Base-by-base conservation (phyloP, 257 asterid genomes). In the Nicotiana otophora region DNA sequence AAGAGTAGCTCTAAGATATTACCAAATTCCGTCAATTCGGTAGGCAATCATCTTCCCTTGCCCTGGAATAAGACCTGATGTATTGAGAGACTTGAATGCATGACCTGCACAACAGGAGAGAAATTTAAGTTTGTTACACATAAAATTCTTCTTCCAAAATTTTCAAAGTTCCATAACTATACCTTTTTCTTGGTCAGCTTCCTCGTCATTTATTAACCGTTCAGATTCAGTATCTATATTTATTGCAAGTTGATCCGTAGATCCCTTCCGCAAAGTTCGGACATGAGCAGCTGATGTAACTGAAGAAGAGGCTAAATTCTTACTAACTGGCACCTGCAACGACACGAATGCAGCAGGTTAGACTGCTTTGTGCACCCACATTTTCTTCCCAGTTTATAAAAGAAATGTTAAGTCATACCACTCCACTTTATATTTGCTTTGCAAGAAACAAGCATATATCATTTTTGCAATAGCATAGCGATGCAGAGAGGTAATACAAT, bases 11-110 rank as follows among this genome's bases (percentile, higher is more conserved):
- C 58, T 55, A 82, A 84, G 81, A 84, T 36, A 80, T 84, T 91
- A 96, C 99, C 99, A 96, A 82, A 94, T 88, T 85, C 98, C 98
- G 84, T 96, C 99, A 78, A 94, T 81, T 84, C 97, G 89, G 68
- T 96, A 98, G 10, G 98, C 99, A 87, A 89, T 81, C 86, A 87
- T 84, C 90, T 91, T 94, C 81, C 98, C 99, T 87, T 93, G 99
- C 87, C 92, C 92, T 55, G 99, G 99, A 87, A 96, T 83, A 81
- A 96, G 88, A 81, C 98, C 98, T 15, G 98, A 87, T 26, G 94
- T 90, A 86, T 81, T 90, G 78, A 96, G 91, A 34, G 98, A 92
- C 90, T 94, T 96, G 83, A 96, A 96, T 10, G 85, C 84, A 75
- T 92, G 97, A 86, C 99, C 99, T 96, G 95, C 87, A 87, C 19